Evolutionary conservation across 768 basidiomycete genomes (phyloP).

Genomic region (Naematelia encephala): DNA sequence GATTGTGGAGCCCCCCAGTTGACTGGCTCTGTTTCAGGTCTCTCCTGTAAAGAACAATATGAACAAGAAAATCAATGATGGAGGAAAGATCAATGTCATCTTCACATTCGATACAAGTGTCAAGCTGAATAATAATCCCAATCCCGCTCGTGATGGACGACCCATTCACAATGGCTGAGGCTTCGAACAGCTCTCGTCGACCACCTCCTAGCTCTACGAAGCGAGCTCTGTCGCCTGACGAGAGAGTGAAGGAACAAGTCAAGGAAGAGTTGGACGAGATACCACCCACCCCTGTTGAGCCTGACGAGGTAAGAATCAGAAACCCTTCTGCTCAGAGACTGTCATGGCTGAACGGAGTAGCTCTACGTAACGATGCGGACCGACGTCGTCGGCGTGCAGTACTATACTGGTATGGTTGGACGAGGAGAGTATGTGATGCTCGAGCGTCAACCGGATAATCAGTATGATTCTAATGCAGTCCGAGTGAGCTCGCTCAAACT

Average conservation of each 20-base stretch:
- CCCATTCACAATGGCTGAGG: background rate
- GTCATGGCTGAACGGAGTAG: slow-evolving; percentile 40
- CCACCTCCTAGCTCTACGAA: background rate
- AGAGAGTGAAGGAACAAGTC: background rate
- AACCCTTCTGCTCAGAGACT: background rate
- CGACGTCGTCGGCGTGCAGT: slow-evolving; percentile 77
- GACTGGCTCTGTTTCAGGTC: background rate
- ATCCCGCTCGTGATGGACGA: background rate
- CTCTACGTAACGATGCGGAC: slow-evolving; percentile 62
- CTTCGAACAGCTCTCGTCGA: background rate
- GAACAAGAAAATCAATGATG: background rate
- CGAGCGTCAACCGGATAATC: slow-evolving; percentile 29
- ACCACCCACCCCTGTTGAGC: slow-evolving; percentile 5
- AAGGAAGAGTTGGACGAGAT: background rate
- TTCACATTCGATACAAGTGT: too few species aligned
- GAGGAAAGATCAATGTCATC: background rate
- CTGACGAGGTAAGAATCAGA: slow-evolving; percentile 24
- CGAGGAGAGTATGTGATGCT: slow-evolving; percentile 62
- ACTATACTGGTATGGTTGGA: slow-evolving; percentile 77
- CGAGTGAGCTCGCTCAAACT: slow-evolving; percentile 40
- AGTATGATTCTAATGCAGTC: slow-evolving; percentile 57
- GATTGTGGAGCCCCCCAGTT: background rate
- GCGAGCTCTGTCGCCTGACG: background rate
- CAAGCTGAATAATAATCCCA: too few species aligned
- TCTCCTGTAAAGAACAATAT: too few species aligned